Percentiles rank a stretch among this genome's conserved stretches.
Evolutionary conservation across 208 protist species (phyloP).

Genomic region (Trypanosoma melophagium): DNA sequence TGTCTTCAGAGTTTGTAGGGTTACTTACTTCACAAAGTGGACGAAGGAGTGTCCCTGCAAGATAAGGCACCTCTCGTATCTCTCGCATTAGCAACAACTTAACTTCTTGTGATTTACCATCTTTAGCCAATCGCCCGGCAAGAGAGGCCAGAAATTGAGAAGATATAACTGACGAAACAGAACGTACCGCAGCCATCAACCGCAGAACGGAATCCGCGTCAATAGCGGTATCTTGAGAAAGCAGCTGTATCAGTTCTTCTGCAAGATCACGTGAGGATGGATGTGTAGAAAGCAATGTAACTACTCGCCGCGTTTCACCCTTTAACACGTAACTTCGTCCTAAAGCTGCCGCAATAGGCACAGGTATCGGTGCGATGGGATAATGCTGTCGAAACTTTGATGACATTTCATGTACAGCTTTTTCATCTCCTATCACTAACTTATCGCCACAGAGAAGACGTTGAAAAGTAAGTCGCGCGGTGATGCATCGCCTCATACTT

Average conservation of each 20-base stretch:
- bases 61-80: conserved; percentile 40
- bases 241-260: conserved; percentile 12
- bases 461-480: conserved; percentile 56
- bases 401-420: conserved; percentile 13
- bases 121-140: conserved; percentile 9
- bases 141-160: conserved; percentile 36
- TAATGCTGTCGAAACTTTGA: conserved; percentile 25
- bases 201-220: conserved; percentile 29
- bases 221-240: conserved; percentile 6
- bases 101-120: conserved; percentile 26
- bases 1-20: conserved; percentile 19
- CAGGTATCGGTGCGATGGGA: conserved; percentile 46
- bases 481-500: conserved; percentile 27
- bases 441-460: conserved; percentile 47
- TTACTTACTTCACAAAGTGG: conserved; percentile 52
- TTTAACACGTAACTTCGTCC: conserved; percentile 30
- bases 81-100: conserved; percentile 42
- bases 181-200: conserved; percentile 33
- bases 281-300: conserved; percentile 43
- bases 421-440: conserved; percentile 11
- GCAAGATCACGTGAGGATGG: conserved; percentile 25
- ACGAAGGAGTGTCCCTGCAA: conserved; percentile 42
- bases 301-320: conserved; percentile 36
- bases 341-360: conserved; percentile 46
- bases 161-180: conserved; percentile 23